Base-by-base conservation (phyloP, 371 early-diverging fungal species). In the Catenaria anguillulae region DNA sequence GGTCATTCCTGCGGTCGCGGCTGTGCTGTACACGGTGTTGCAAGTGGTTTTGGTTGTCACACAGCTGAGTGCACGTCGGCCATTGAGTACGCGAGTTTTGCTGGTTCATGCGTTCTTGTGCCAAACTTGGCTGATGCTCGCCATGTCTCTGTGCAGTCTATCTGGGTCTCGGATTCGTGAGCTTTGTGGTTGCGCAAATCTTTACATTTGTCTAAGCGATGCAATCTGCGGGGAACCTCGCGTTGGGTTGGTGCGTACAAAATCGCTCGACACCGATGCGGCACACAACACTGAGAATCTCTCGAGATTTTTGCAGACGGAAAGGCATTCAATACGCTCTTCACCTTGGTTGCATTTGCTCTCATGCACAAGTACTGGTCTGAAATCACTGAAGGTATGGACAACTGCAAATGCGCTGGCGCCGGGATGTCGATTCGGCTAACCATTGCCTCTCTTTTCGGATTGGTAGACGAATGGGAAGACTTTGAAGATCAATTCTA, bases 401-500 rank as follows among this genome's bases (percentile, higher is more conserved):
- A 46, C 46, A 24, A 23, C 2, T 23, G n/a, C n/a, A n/a, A n/a
- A n/a, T n/a, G n/a, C 21, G 43, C 17, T 2, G 10, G 21, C 1
- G 6, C 23, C 21, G 43, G 23, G 43, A 43, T 3, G 43, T n/a
- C n/a, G n/a, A n/a, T n/a, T n/a, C n/a, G n/a, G n/a, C n/a, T n/a
- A n/a, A n/a, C n/a, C n/a, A n/a, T n/a, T n/a, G n/a, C n/a, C n/a
- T n/a, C n/a, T n/a, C n/a, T n/a, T n/a, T n/a, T n/a, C n/a, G n/a
- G 33, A 1, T 5, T 2, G 10, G 52, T 29, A 50, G 52, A 50
- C 15, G 52, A 50, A 23, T 50, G 52, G 52, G 52, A 50, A 15
- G 52, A 50, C 52, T 50, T 50, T 10, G 52, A 50, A 31, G 52
- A 50, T 31, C 52, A 50, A 31, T 50, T 50, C 31, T 50, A 48